Conservation (phyloP, 2,329 filamentous ascomycete genomes). For the Emericellopsis cladophorae region DNA sequence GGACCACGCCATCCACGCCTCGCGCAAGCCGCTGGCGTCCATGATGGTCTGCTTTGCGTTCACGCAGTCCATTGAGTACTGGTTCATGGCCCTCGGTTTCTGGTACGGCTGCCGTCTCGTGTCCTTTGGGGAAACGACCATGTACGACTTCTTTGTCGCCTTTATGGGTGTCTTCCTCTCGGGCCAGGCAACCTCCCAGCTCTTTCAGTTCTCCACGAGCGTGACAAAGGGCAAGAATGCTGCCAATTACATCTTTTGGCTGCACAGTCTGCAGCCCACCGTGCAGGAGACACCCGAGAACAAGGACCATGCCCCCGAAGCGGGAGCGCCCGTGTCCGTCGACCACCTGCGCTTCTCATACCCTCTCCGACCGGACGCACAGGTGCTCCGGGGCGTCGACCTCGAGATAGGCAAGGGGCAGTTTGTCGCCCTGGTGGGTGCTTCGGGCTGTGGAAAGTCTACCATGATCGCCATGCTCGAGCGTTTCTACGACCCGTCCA, state of each 20-base stretch:
- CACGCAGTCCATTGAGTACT: conserved; percentile 55
- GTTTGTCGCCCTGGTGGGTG: conserved; percentile 69
- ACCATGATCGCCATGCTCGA: conserved; percentile 15
- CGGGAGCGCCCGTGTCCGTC: conserved; percentile 50
- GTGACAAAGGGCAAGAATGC: conserved; percentile 36
- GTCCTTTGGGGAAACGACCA: conserved; percentile 43
- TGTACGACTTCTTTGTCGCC: conserved; percentile 36
- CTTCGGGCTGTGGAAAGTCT: conserved; percentile 88
- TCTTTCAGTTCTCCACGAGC: conserved; percentile 48
- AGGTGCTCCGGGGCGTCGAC: conserved; percentile 28
- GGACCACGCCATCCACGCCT: conserved; percentile 13
- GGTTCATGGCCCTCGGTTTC: conserved; percentile 80
- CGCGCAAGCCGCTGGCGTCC: conserved; percentile 13
- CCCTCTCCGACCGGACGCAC: conserved; percentile 28
- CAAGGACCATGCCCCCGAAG: conserved; percentile 18
- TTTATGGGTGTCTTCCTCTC: conserved; percentile 37
- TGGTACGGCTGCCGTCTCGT: conserved; percentile 77
- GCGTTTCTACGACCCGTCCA: conserved; percentile 10
- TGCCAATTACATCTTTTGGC: conserved; percentile 38
- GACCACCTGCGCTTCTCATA: conserved; percentile 50
- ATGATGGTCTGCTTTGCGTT: conserved; percentile 23
- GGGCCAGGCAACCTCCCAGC: conserved; percentile 23
- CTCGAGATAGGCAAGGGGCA: conserved; percentile 30
- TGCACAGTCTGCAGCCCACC: conserved; percentile 24
- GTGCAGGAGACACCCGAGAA: conserved; percentile 29